Evolutionary conservation across 179 eudicot species (phyloP).

Genomic region (Actinidia arguta): DNA sequence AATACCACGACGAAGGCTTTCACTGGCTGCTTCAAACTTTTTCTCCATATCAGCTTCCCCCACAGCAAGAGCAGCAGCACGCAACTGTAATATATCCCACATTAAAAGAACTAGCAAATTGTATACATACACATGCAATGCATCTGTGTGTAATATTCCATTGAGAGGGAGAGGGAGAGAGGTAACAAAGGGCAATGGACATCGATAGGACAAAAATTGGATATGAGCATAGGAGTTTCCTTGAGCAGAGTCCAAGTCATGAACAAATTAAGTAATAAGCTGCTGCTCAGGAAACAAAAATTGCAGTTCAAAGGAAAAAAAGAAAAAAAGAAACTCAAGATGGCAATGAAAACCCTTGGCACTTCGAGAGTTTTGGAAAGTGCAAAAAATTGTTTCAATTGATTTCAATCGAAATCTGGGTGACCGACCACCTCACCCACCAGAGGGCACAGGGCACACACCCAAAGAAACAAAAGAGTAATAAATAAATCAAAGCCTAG

Average conservation of each 20-base stretch:
- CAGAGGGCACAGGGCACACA: not conserved
- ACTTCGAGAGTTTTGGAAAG: not conserved
- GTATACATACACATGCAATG: not conserved
- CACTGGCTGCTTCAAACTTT: slow-evolving; percentile 82
- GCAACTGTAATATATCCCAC: slow-evolving; percentile 54
- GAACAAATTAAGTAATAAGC: not conserved
- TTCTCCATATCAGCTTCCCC: slow-evolving; percentile 87
- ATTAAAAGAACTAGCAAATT: slow-evolving; percentile 4
- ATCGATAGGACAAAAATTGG: no score
- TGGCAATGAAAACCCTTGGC: not conserved
- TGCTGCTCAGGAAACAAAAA: not conserved
- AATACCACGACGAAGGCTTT: slow-evolving; percentile 93
- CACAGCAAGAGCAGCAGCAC: slow-evolving; percentile 91
- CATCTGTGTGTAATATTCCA: not conserved
- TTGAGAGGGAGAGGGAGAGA: no score
- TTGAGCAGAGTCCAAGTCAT: not conserved
- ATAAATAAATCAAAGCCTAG: not conserved
- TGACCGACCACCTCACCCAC: not conserved
- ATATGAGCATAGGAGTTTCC: not conserved
- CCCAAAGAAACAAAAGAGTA: not conserved
- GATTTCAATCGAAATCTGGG: not conserved
- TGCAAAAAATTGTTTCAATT: not conserved
- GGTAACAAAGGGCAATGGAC: no score
- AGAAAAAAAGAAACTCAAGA: not conserved
- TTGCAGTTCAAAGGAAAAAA: not conserved